Base-by-base conservation (phyloP, 2,329 filamentous ascomycete genomes). In the Fusarium bactridioides region DNA sequence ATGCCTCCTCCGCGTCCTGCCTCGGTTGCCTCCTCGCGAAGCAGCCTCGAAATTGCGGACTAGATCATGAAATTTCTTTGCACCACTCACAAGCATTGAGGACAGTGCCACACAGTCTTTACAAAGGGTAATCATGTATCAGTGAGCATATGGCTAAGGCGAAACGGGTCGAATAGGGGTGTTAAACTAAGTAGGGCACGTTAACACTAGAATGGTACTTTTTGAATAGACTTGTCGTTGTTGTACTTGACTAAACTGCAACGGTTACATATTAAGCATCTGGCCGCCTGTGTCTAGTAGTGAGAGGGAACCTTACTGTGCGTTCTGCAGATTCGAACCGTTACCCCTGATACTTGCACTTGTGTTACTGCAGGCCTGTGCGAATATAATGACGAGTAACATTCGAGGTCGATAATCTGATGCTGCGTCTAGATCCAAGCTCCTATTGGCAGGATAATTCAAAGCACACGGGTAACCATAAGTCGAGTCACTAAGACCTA, bases 1-100 rank as follows among this genome's bases (percentile, higher is more conserved):
- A 60, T 72, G 54, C 71, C 71, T 19, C 64, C 71, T 12, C 71
- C 67, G 19, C 71, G 71, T 8, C 67, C 71, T 53, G 45, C 50
- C 15, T 74, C 71, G 8, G 64, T 56, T 35, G 64, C 59, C n/a
- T 74, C 71, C 18, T 61, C 71, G 19, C 37, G 53, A 19, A 72
- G 64, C 35, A 73, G 61, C 50, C 16, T 35, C 8, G 65, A 51
- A 29, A 70, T 73, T 54, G 57, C 35, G 4, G 70, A 73, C 44
- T 73, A 38, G 50, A 38, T 16, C 23, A 18, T 11, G 29, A 19
- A 23, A 27, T 38, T 21, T 15, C 35, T n/a, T 31, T 41, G 23
- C 19, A 27, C 33, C 16, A 25, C 41, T 18, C 16, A 35, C 10
- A 48, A 15, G 25, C 31, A 40, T 29, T n/a, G 18, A 37, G 6